These are phyloP conservation scores for Botryotinia calthae DNA, from an alignment of 2,329 filamentous ascomycete genomes.

Conservation along the genomic window DNA sequence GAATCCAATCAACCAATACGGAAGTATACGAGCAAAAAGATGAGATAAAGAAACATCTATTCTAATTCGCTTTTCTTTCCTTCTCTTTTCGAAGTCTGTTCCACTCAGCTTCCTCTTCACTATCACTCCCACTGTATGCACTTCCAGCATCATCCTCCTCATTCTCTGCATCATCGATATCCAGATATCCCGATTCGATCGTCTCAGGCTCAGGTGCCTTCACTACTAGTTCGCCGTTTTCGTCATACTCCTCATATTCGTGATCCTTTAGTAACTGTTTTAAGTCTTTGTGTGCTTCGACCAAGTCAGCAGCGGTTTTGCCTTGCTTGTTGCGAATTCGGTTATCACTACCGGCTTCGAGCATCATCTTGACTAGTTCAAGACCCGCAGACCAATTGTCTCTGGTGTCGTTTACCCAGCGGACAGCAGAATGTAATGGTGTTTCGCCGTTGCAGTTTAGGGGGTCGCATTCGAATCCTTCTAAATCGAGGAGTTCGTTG, in stretches of 20 bases:
- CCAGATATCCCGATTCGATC: background rate
- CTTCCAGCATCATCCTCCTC: constrained; percentile 45
- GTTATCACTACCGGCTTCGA: constrained; percentile 38
- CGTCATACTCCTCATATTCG: constrained; percentile 44
- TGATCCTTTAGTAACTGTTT: too few species aligned
- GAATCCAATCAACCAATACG: too few species aligned
- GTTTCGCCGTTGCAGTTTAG: constrained; percentile 70
- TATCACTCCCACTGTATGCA: constrained; percentile 61
- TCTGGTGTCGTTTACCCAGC: constrained; percentile 47
- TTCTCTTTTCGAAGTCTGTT: constrained; percentile 46
- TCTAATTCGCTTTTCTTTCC: too few species aligned
- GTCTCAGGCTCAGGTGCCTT: background rate
- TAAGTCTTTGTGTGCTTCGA: too few species aligned
- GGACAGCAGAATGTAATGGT: constrained; percentile 74
- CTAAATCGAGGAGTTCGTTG: constrained; percentile 78
- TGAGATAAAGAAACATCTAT: too few species aligned
- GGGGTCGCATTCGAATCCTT: constrained; percentile 81
- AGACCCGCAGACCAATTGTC: constrained; percentile 31
- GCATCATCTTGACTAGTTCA: constrained; percentile 72
- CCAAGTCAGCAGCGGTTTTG: too few species aligned
- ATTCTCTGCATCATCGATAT: too few species aligned
- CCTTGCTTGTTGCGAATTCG: too few species aligned
- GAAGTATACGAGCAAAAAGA: too few species aligned
- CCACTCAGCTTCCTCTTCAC: constrained; percentile 55
- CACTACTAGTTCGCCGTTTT: too few species aligned